Conservation (phyloP, 805 yeast genomes). For the Maudiozyma saulgeensis region DNA sequence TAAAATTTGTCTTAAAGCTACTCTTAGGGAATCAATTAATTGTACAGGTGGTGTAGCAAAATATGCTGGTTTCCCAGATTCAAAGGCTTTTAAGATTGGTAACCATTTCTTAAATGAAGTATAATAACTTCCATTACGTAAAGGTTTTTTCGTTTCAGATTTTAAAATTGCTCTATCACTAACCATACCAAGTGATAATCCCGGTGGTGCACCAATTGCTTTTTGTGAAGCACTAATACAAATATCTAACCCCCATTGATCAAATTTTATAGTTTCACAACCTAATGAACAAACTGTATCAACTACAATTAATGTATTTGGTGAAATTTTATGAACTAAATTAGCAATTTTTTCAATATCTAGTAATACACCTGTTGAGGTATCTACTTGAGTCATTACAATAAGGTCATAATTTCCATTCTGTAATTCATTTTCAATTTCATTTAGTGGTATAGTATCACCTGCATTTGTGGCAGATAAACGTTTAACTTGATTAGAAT, state of each 20-base stretch:
- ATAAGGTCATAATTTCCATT: slow-evolving; percentile 50
- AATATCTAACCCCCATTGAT: slow-evolving; percentile 82
- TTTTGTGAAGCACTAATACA: slow-evolving; percentile 90
- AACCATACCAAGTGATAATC: slow-evolving; percentile 68
- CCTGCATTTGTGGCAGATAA: slow-evolving; percentile 62
- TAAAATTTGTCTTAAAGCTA: slow-evolving; percentile 64
- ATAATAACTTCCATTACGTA: slow-evolving; percentile 26
- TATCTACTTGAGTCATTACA: slow-evolving; percentile 91
- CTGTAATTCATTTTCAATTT: slow-evolving; percentile 47
- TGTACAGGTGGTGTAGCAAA: slow-evolving; percentile 97
- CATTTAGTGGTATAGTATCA: slow-evolving; percentile 47
- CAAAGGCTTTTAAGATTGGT: slow-evolving; percentile 82
- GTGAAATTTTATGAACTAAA: slow-evolving; percentile 54
- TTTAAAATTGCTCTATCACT: slow-evolving; percentile 64
- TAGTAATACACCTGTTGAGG: slow-evolving; percentile 86
- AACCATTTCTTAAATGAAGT: slow-evolving; percentile 76
- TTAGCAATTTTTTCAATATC: slow-evolving; percentile 56
- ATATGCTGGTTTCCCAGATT: slow-evolving; percentile 57
- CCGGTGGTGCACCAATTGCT: slow-evolving; percentile 92
- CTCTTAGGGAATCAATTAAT: slow-evolving; percentile 69
- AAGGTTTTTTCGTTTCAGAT: slow-evolving; percentile 35
- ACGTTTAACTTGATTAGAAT: slow-evolving; percentile 45
- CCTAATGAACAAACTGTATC: slow-evolving; percentile 96
- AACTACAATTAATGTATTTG: slow-evolving; percentile 74
- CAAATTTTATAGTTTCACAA: slow-evolving; percentile 77